These are phyloP conservation scores for Paratinospora sagittata DNA, from an alignment of 164 flowering plant genomes.

Conservation along the genomic window DNA sequence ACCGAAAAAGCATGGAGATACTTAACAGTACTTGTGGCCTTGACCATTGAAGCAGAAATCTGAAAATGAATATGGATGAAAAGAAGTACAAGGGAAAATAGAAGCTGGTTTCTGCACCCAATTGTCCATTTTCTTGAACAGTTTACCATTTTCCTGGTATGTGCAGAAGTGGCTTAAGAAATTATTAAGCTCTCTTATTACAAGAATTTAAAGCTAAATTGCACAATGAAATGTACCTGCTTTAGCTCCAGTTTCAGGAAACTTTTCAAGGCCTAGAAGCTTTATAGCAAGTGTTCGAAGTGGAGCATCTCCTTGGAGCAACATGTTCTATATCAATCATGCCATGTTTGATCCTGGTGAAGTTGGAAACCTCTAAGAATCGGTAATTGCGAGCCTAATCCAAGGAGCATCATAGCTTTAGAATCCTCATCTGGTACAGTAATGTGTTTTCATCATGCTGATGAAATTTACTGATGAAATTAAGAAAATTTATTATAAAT, in stretches of 20 bases:
- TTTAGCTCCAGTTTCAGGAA: not conserved
- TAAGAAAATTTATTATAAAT: not conserved
- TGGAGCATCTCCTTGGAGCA: not conserved
- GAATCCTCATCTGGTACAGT: not conserved
- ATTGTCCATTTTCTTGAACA: not conserved
- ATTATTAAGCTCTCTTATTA: not conserved
- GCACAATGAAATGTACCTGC: not conserved
- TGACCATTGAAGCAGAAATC: not conserved
- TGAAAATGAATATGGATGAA: not conserved
- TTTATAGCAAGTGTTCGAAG: not conserved
- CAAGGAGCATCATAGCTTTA: not conserved
- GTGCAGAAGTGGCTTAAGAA: not conserved
- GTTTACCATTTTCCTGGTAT: not conserved
- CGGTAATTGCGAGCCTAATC: not conserved
- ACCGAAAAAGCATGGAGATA: slow-evolving; percentile 3
- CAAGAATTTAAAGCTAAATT: not conserved
- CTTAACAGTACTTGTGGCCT: slow-evolving; percentile 5
- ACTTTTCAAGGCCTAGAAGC: not conserved
- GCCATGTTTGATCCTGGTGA: not conserved
- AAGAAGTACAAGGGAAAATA: not conserved
- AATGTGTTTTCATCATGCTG: not conserved
- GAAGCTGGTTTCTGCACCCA: not conserved
- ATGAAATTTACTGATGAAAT: not conserved
- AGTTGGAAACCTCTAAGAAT: not conserved
- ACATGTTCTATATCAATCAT: not conserved